Conservation (phyloP, 75 land plant genomes). For the Pinus taeda region DNA sequence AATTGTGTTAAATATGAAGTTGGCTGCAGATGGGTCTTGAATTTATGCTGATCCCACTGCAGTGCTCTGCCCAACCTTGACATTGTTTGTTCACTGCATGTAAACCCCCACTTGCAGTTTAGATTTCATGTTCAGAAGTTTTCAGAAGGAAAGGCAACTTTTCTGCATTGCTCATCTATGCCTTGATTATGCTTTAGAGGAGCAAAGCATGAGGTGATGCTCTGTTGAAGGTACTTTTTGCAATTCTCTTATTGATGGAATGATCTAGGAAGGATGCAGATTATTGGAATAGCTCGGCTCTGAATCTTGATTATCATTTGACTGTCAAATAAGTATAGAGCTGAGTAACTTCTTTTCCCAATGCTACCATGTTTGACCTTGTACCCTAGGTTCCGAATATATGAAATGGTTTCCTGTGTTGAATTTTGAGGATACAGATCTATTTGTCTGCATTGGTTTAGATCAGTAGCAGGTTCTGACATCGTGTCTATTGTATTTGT, state of each 20-base stretch:
- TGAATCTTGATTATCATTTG: neutral
- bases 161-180: neutral
- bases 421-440: too few relatives aligned
- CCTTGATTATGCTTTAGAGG: neutral
- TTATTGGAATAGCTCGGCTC: neutral
- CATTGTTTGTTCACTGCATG: neutral
- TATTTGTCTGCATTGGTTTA: too few relatives aligned
- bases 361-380: neutral
- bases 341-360: neutral
- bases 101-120: neutral
- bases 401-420: neutral
- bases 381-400: neutral
- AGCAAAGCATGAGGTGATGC: neutral
- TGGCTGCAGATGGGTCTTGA: neutral
- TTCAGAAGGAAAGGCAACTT: neutral
- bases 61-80: neutral
- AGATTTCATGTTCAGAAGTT: neutral
- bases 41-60: neutral
- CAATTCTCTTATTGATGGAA: too few relatives aligned
- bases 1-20: neutral
- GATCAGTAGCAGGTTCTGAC: too few relatives aligned
- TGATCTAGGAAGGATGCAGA: too few relatives aligned
- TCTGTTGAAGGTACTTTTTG: neutral
- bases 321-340: neutral
- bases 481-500: too few relatives aligned